Evolutionary conservation across 1,284 basidiomycete genomes (phyloP), one percentile per base, ranked within the genome.

Genomic region (Wolfiporia cocos): DNA sequence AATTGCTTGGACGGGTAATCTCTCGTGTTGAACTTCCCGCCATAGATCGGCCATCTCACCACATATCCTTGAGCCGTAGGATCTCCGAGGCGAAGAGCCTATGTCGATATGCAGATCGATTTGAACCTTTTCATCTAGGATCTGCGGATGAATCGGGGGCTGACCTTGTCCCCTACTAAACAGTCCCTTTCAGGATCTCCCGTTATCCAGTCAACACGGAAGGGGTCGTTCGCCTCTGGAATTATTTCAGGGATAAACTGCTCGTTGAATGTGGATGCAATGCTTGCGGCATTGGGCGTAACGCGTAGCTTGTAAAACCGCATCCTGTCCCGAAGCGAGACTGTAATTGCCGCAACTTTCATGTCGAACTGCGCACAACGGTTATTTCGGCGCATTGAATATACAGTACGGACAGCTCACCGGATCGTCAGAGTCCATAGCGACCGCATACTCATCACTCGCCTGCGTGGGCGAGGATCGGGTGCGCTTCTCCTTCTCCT

Each of bases 281-380:
- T 85, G 30, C 72, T 74, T 15, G 73, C 74, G 6, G 84, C 82
- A 51, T 88, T 86, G 9, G 82, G 79, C 1, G 86, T 84, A 2
- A 88, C 84, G 1, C 82, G 76, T 34, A 93, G 70, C 61, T 93
- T 92, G 64, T 91, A 90, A 55, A 86, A 86, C n/a, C 84, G 74
- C 86, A 95, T 91, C 42, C 89, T 69, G 43, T 89, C 83, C 17
- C 86, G 77, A 28, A 94, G 70, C 14, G 89, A 91, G 19, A 78
- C 68, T 9, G 79, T 73, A 23, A 92, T 79, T 14, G 82, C 77
- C 2, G 77, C 70, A 15, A 91, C 73, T 56, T 88, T 91, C 20
- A 73, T 69, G 46, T 88, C 82, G 47, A 87, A 81, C 80, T 88
- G 38, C 17, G 5, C 18, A 41, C 23, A 34, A 24, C n/a, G n/a